Conservation (phyloP, 2,329 filamentous ascomycete genomes). For the Diplocarpon rosae region DNA sequence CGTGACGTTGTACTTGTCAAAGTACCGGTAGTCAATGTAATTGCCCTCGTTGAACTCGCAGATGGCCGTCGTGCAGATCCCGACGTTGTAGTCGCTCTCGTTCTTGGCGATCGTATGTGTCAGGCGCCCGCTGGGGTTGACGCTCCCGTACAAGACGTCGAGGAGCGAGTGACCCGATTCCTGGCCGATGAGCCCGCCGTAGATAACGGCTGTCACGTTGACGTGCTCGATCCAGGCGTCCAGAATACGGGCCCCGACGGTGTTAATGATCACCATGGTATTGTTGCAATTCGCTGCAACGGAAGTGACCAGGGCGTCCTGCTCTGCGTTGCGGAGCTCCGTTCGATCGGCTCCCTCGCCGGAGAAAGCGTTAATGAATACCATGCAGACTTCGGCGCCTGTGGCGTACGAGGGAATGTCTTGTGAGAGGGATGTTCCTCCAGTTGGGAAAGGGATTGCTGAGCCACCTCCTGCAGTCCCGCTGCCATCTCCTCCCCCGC, state of each 20-base stretch:
- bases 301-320: slow-evolving; percentile 35
- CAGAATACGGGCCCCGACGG: slow-evolving; percentile 47
- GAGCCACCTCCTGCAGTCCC: no score
- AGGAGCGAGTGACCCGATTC: slow-evolving; percentile 49
- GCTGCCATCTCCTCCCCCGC: no score
- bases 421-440: slow-evolving; percentile 48
- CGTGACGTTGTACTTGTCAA: slow-evolving; percentile 32
- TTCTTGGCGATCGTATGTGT: slow-evolving; percentile 51
- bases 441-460: slow-evolving; percentile 30
- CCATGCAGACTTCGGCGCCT: slow-evolving; percentile 17
- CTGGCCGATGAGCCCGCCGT: slow-evolving; percentile 48
- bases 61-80: neutral
- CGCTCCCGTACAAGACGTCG: slow-evolving; percentile 49
- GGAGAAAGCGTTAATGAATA: slow-evolving; percentile 56
- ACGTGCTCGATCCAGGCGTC: slow-evolving; percentile 40
- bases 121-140: slow-evolving; percentile 36
- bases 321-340: slow-evolving; percentile 41
- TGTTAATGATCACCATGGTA: slow-evolving; percentile 55
- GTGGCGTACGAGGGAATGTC: neutral
- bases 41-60: slow-evolving; percentile 31
- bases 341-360: slow-evolving; percentile 59
- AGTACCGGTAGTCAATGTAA: slow-evolving; percentile 42
- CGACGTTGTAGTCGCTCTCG: slow-evolving; percentile 34
- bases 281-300: slow-evolving; percentile 49
- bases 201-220: slow-evolving; percentile 52